Evolutionary conservation across 371 early-diverging fungal genomes (phyloP).

Genomic region (Haplosporangium sp.): DNA sequence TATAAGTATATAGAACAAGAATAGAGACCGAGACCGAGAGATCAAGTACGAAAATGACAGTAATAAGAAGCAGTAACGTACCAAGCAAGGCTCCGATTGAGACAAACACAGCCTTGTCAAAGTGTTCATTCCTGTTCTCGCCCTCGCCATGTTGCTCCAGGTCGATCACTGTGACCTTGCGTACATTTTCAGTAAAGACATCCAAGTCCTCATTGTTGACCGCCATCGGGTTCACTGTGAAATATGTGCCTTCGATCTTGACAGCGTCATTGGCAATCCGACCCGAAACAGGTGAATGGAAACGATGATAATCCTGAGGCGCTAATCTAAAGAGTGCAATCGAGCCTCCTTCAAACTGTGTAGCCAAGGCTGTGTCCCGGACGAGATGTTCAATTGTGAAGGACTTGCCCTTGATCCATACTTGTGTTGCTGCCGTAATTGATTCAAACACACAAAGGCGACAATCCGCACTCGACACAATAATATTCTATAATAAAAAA

Average conservation of each 20-base stretch:
- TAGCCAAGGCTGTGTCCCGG: slow-evolving; percentile 53
- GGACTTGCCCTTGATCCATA: slow-evolving; percentile 81
- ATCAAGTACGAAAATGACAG: neutral
- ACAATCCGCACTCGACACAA: slow-evolving; percentile 78
- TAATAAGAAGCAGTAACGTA: slow-evolving; percentile 2
- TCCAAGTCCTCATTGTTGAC: slow-evolving; percentile 54
- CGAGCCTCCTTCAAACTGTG: slow-evolving; percentile 67
- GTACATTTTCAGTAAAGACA: slow-evolving; percentile 63
- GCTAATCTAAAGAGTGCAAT: slow-evolving; percentile 79
- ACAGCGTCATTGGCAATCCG: slow-evolving; percentile 36
- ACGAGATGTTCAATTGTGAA: slow-evolving; percentile 69
- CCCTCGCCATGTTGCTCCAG: slow-evolving; percentile 30
- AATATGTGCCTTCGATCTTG: slow-evolving; percentile 27
- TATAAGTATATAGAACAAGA: neutral
- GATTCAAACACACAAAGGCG: slow-evolving; percentile 69
- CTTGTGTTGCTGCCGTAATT: slow-evolving; percentile 62
- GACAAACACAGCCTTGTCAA: slow-evolving; percentile 55
- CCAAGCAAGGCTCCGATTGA: slow-evolving; percentile 59
- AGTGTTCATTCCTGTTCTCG: slow-evolving; percentile 2
- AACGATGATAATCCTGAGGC: slow-evolving; percentile 86
- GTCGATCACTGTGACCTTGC: slow-evolving; percentile 47
- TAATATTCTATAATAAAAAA: slow-evolving; percentile 42
- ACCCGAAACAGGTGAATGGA: slow-evolving; percentile 77
- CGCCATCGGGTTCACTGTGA: slow-evolving; percentile 61
- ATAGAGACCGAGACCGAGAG: neutral